Base-by-base conservation (phyloP, 2,329 filamentous ascomycete genomes). In the Apiospora hydei region DNA sequence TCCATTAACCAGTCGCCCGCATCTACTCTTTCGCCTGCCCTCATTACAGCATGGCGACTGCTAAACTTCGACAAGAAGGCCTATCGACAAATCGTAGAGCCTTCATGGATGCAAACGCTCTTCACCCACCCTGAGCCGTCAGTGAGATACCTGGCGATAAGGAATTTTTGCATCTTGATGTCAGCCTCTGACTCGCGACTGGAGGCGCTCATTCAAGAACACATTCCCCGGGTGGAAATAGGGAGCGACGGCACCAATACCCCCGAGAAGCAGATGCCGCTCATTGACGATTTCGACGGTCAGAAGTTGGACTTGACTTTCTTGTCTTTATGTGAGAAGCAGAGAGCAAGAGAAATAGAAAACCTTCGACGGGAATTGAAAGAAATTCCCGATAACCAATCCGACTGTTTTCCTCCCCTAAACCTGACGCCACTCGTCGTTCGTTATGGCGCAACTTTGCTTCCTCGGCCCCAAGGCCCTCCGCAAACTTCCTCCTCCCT, bases 121-220 rank as follows among this genome's bases (percentile, higher is more conserved):
- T 92, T 98, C 76, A 84, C 85, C 69, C 88, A 92, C 79, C 78
- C 82, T 67, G 86, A 88, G 75, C 84, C 83, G 72, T 84, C 88
- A 21, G 88, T 97, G 69, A 90, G 93, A 82, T 98, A 95, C 81
- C 86, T 98, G 73, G 92, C 95, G 18, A 88, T 97, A 71, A 90
- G 94, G 74, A 90, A 95, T 72, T 93, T 98, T 75, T 95, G 92
- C 78, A 86, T 94, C 74, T 90, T 94, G 72, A 89, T 97, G 76
- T 90, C 91, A 77, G 93, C 93, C 43, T 92, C 96, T 4, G 96
- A 99, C 81, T 85, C 88, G 75, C 94, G 94, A 74, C 87, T 93
- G 67, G 92, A 97, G 78, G 85, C 88, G 68, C 91, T 97, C 80
- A 83, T 97, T 44, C 83, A 85, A 68, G 86, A 89, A 77, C 87